Base-by-base conservation (phyloP, 2,329 filamentous ascomycete species). In the Diaporthe vexans region DNA sequence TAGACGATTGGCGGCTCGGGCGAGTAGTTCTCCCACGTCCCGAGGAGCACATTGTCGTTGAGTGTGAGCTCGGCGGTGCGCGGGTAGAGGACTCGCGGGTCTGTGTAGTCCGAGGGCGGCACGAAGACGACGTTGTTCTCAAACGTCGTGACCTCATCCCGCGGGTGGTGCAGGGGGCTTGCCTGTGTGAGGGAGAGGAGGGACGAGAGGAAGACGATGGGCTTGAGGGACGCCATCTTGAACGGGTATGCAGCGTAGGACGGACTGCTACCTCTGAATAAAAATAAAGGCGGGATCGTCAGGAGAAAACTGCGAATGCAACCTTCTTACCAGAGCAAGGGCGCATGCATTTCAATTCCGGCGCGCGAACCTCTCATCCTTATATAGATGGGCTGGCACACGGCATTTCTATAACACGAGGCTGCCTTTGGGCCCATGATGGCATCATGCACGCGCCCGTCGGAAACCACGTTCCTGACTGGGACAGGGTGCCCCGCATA, bases 11-110 rank as follows among this genome's bases (percentile, higher is more conserved):
- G 89, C 21, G 88, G 89, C 77, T 91, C 85, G 9, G 87, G 87
- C 24, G 86, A 86, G 82, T 90, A 89, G 82, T 89, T 89, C 77
- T 89, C 88, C 87, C 88, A 89, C 0, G 88, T 90, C 35, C 85
- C 85, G 19, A 90, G 82, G 15, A 90, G 83, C 24, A 85, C 84
- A n/a, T 86, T 83, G 75, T 86, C 84, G 1, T 80, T 78, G 4
- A 87, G 82, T 1, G 81, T 78, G 10, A 88, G 83, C 79, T 88
- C 82, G 7, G 84, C 81, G 5, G 83, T 82, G 19, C 86, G 85
- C 11, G 85, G 81, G 72, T 87, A 88, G 7, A 88, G 81, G 3
- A 85, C 83, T 13, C 83, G 81, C 0, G 85, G 85, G 61, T 85
- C 82, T 0, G 82, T 87, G 78, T 85, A 87, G 77, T 84, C 83